Conservation (phyloP, 768 basidiomycete genomes). For the Kwoniella newhampshirensis region DNA sequence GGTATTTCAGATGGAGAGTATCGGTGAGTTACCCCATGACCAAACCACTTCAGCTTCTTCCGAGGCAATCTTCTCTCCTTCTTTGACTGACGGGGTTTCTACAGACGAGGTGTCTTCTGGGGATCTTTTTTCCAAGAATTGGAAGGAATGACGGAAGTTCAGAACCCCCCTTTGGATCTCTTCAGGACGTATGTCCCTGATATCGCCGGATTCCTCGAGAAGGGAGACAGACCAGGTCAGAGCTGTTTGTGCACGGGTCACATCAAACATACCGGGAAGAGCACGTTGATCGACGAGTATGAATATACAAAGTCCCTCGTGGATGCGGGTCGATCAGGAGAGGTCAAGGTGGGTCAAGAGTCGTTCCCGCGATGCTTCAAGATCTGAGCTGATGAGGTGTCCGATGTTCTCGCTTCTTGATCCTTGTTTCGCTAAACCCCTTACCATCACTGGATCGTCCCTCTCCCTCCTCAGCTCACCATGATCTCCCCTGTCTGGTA, state of each 20-base stretch:
- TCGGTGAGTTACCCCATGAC: neutral
- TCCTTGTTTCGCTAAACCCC: no score
- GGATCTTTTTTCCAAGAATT: conserved; percentile 6
- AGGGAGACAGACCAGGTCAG: conserved; percentile 4
- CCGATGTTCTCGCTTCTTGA: no score
- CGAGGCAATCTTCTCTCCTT: no score
- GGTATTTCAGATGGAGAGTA: conserved; percentile 2
- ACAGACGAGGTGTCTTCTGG: conserved; percentile 1
- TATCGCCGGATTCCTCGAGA: conserved; percentile 4
- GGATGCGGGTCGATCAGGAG: neutral
- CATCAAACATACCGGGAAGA: conserved; percentile 5
- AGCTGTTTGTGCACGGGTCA: conserved; percentile 2
- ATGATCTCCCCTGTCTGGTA: conserved; percentile 9
- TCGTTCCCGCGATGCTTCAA: neutral
- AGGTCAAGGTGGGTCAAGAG: neutral
- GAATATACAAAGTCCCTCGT: neutral
- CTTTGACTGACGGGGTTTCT: no score
- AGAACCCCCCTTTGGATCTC: conserved; percentile 1
- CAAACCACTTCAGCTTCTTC: no score
- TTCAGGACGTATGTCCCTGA: conserved; percentile 5
- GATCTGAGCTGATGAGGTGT: neutral
- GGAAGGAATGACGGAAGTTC: conserved; percentile 7
- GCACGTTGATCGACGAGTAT: conserved; percentile 3
- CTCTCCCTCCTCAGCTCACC: neutral
- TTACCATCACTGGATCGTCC: no score